Conservation (phyloP, 2,329 filamentous ascomycete species). For the Cadophora malorum region DNA sequence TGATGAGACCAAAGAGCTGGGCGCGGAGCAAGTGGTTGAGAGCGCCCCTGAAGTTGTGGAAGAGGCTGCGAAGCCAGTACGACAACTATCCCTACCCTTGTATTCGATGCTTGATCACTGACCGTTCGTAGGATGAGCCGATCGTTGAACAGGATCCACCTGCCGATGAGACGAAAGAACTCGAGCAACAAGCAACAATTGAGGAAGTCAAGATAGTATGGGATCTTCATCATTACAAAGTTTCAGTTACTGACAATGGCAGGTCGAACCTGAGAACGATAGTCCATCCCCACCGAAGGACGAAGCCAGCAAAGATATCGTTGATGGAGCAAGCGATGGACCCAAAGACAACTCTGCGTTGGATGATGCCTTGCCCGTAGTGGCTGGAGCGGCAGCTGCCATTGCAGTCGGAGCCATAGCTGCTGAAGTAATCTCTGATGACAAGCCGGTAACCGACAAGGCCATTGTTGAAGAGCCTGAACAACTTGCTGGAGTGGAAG, state of each 20-base stretch:
- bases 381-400: slow-evolving; percentile 24
- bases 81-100: too few species aligned
- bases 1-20: slow-evolving; percentile 19
- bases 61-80: neutral
- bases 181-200: neutral
- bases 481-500: slow-evolving; percentile 28
- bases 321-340: slow-evolving; percentile 13
- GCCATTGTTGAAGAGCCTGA: slow-evolving; percentile 40
- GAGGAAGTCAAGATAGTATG: slow-evolving; percentile 16
- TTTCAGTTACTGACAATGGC: neutral
- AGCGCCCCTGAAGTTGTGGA: neutral
- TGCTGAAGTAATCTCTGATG: slow-evolving; percentile 26
- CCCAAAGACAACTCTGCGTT: slow-evolving; percentile 18
- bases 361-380: slow-evolving; percentile 23
- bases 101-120: neutral
- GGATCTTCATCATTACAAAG: neutral
- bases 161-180: neutral
- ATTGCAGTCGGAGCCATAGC: slow-evolving; percentile 26
- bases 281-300: slow-evolving; percentile 10
- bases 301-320: slow-evolving; percentile 12
- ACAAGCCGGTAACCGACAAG: slow-evolving; percentile 34
- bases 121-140: slow-evolving; percentile 1
- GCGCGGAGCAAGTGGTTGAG: neutral
- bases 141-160: neutral
- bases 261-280: slow-evolving; percentile 16